A percentile compares a stretch with the other conserved stretches of the same genome.
Evolutionary conservation across 2,329 filamentous ascomycete genomes (phyloP).

Genomic region (Geosmithia putterillii): DNA sequence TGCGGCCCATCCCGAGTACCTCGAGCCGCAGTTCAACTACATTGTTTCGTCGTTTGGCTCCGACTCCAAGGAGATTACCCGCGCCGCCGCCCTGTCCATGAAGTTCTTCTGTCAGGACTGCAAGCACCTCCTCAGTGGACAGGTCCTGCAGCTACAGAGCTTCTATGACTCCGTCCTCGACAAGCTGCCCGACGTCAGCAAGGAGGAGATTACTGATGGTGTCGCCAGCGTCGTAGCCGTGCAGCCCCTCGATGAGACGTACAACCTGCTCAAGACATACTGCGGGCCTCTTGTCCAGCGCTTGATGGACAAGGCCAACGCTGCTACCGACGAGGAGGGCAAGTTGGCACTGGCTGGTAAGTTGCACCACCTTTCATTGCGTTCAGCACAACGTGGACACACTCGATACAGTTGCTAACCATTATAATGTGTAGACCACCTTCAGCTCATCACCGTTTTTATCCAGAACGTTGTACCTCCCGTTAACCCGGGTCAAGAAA

Average conservation of each 20-base stretch:
- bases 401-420: conserved; percentile 1
- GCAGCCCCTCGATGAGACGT: conserved; percentile 69
- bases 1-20: conserved; percentile 78
- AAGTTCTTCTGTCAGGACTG: conserved; percentile 97
- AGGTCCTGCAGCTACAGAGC: conserved; percentile 74
- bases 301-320: conserved; percentile 77
- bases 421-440: conserved; percentile 48
- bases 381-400: neutral
- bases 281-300: conserved; percentile 81
- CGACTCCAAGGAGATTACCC: conserved; percentile 77
- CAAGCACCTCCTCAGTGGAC: conserved; percentile 69
- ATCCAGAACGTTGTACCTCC: conserved; percentile 67
- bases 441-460: conserved; percentile 87
- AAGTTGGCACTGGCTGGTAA: conserved; percentile 77
- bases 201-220: conserved; percentile 93
- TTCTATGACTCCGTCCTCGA: conserved; percentile 90
- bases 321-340: conserved; percentile 68
- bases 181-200: conserved; percentile 71
- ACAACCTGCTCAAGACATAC: conserved; percentile 79
- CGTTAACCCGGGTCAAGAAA: conserved; percentile 57
- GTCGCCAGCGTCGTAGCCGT: conserved; percentile 85
- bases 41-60: conserved; percentile 89
- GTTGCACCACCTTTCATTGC: conserved; percentile 11
- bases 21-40: conserved; percentile 88
- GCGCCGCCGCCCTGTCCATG: conserved; percentile 85